phyloP scores from a whole-genome alignment of 768 basidiomycete species.

The Tylopilus subfusipes region DNA sequence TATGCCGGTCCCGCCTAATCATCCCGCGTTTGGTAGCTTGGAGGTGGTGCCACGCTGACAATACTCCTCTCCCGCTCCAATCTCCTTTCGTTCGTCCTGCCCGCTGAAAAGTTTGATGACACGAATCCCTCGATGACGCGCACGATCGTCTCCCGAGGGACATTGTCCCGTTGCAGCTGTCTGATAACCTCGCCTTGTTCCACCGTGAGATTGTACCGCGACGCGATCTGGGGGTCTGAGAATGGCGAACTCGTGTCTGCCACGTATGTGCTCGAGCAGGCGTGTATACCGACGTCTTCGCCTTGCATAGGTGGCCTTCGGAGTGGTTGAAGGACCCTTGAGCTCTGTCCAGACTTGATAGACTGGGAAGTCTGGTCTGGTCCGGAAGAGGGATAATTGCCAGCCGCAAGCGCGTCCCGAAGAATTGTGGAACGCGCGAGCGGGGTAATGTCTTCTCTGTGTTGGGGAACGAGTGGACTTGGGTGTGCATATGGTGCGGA shows the following conservation, averaged over 20 bases:
- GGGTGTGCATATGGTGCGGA: background rate
- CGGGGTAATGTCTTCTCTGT: background rate
- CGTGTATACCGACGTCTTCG: background rate
- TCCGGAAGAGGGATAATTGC: background rate
- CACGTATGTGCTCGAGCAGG: background rate
- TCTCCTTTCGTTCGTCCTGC: background rate
- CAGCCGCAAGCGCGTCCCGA: conserved; percentile 3
- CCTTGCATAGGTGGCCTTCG: background rate
- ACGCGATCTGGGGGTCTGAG: background rate
- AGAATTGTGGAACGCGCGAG: conserved; percentile 14
- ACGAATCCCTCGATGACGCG: conserved; percentile 14
- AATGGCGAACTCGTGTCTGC: background rate
- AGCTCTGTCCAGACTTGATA: background rate
- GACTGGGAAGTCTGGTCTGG: background rate
- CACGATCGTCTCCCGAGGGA: conserved; percentile 14
- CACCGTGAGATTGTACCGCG: conserved; percentile 7
- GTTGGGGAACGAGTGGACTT: background rate
- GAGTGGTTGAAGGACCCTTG: conserved; percentile 2
- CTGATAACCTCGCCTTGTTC: conserved; percentile 13
- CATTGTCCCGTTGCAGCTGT: conserved; percentile 3
- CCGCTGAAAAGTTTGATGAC: background rate
- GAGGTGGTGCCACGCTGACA: conserved; percentile 12
- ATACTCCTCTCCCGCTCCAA: no score
- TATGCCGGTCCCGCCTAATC: background rate
- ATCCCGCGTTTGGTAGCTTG: conserved; percentile 18